phyloP scores from a whole-genome alignment of 164 flowering plant genomes.

The Cinnamomum chago region DNA sequence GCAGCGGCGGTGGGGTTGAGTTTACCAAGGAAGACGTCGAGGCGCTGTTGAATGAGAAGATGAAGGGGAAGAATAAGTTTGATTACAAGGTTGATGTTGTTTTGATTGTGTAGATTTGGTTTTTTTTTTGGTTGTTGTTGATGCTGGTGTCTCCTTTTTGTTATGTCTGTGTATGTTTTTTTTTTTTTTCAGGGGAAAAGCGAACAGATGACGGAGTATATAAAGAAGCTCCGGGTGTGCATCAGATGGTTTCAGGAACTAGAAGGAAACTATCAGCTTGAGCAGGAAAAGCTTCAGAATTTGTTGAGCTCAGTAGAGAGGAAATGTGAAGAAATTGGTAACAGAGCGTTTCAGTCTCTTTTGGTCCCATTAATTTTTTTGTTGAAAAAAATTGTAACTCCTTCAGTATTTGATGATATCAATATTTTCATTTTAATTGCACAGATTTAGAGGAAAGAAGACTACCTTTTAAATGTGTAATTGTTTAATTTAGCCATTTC shows the following conservation, averaged over 20 bases:
- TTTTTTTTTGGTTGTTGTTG: too few relatives aligned
- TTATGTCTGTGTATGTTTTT: too few relatives aligned
- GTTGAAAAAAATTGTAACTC: background rate
- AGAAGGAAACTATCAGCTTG: conserved; percentile 38
- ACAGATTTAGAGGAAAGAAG: background rate
- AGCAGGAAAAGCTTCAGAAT: conserved; percentile 46
- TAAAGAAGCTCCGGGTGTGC: conserved; percentile 59
- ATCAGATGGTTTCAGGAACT: conserved; percentile 71
- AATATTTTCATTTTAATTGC: background rate
- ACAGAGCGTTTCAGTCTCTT: background rate
- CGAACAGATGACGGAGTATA: conserved; percentile 61
- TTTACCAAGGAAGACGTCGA: conserved; percentile 79
- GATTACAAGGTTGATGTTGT: conserved; percentile 56
- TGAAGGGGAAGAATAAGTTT: conserved; percentile 67
- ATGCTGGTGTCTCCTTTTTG: background rate
- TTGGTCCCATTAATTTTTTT: too few relatives aligned
- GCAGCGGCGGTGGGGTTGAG: conserved; percentile 37
- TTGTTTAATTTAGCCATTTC: too few relatives aligned
- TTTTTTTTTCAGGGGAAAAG: conserved; percentile 45
- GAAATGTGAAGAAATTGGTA: conserved; percentile 53
- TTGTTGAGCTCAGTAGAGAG: conserved; percentile 37
- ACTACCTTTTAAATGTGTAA: background rate
- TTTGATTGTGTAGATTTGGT: background rate
- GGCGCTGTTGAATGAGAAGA: conserved; percentile 64
- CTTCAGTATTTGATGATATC: background rate